Base-by-base conservation (phyloP, 345 rosid species). In the Syzygium aromaticum region DNA sequence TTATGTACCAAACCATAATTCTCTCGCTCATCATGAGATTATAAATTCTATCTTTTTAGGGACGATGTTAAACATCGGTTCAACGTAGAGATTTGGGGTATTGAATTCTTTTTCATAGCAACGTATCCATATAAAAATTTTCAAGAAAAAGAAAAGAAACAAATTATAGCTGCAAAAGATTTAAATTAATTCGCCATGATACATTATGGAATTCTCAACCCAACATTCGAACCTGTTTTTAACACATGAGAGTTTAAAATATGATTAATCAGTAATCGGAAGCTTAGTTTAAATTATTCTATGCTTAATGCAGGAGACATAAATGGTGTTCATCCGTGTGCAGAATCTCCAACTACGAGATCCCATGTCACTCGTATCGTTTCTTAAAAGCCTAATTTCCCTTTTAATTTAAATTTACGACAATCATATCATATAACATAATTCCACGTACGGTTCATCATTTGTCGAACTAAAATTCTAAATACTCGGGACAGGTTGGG, bases 391-490 rank as follows among this genome's bases (percentile, higher is more conserved):
- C 8, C 30, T 61, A 61, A 61, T 27, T 27, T 61, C 13, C 63
- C 23, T 25, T 23, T 25, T 23, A 57, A 57, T 57, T 57, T 11
- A 57, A 11, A 57, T 57, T 57, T 57, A 57, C n/a, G 63, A 25
- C 0, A 1, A 23, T 0, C 28, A 27, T 13, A 27, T 61, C 30
- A n/a, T 3, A 12, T 12, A 61, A 12, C 67, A 12, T 27, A 12
- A 6, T 61, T 27, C 12, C n/a, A 27, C 0, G 2, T 13, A 27
- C 0, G 2, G 2, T 61, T 61, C 33, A 11, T 2, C 30, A 61
- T 1, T 12, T 27, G 8, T 61, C 67, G 2, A 61, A 61, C 25
- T 54, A 54, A 54, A 22, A 54, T 21, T 54, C 27, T 54, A 54
- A 22, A 22, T 54, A 54, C 59, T 1, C 1, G 11, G 0, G 4